phyloP scores from a whole-genome alignment of 768 basidiomycete genomes.

The Clitopilus passeckerianus region DNA sequence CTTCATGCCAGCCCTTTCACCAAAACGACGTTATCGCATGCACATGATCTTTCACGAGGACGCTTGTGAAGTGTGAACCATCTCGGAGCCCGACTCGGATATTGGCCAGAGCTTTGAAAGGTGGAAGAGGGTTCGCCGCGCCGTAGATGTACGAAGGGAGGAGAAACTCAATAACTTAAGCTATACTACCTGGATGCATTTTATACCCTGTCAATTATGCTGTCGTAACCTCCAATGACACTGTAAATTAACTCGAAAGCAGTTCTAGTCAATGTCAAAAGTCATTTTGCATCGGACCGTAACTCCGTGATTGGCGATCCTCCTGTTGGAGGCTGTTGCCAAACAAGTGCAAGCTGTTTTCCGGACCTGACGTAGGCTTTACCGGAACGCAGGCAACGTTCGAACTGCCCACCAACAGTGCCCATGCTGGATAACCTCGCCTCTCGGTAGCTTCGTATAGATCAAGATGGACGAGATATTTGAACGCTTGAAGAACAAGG shows the following conservation, averaged over 20 bases:
- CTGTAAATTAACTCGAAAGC: neutral
- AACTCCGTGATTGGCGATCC: neutral
- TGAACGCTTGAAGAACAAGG: slow-evolving; percentile 53
- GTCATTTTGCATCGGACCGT: neutral
- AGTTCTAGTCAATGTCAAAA: neutral
- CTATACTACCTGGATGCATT: too few relatives aligned
- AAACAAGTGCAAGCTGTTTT: neutral
- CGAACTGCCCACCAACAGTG: neutral
- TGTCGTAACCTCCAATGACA: neutral
- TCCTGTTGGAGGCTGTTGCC: neutral
- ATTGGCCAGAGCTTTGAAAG: too few relatives aligned
- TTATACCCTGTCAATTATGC: too few relatives aligned
- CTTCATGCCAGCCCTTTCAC: slow-evolving; percentile 5
- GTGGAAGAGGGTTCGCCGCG: too few relatives aligned
- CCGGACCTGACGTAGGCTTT: neutral
- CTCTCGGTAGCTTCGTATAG: neutral
- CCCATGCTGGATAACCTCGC: neutral
- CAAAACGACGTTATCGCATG: neutral
- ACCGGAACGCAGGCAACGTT: neutral
- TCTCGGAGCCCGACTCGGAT: too few relatives aligned
- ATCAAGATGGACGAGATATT: slow-evolving; percentile 62
- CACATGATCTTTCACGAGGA: neutral
- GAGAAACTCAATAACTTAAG: too few relatives aligned
- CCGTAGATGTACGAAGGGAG: too few relatives aligned
- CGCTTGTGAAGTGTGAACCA: too few relatives aligned